These are phyloP conservation scores for Pythium coloratum DNA, from an alignment of 352 stramenopile species.

Conservation along the genomic window DNA sequence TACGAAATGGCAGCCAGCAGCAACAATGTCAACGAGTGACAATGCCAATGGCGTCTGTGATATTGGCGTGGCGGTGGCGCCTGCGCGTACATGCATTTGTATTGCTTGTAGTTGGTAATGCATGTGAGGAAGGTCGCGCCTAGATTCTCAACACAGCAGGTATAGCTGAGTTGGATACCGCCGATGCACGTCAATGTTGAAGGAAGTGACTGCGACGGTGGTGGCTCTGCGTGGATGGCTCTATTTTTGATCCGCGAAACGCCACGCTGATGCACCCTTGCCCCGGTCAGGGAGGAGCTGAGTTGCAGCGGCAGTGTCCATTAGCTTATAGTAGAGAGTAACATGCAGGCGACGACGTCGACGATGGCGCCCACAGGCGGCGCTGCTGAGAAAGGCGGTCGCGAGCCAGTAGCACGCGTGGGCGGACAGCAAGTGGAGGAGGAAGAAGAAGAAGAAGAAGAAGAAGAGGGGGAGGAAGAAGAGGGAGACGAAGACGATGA, in stretches of 20 bases:
- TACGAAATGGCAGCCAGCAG: neutral
- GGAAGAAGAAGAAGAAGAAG: conserved; percentile 36
- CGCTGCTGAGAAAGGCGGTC: neutral
- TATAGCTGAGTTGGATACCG: neutral
- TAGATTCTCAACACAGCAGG: no score
- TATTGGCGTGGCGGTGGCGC: neutral
- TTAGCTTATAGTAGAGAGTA: neutral
- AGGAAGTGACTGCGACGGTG: neutral
- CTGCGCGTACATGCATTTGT: neutral
- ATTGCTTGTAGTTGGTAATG: neutral
- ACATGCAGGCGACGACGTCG: conserved; percentile 5
- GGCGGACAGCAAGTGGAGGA: neutral
- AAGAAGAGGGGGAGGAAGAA: conserved; percentile 39
- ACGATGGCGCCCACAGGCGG: neutral
- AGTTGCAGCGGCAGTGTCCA: neutral
- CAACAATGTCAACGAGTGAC: neutral
- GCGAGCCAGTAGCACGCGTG: conserved; percentile 1
- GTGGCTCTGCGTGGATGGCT: neutral
- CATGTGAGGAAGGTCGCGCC: no score
- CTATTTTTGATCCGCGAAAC: conserved; percentile 11
- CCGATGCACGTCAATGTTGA: neutral
- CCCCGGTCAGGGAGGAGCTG: no score
- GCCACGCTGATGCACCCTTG: neutral
- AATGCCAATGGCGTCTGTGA: neutral
- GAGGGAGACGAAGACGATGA: conserved; percentile 43